These are phyloP conservation scores for Leptoxyphium fumago DNA, from an alignment of 2,329 filamentous ascomycete genomes.

Conservation along the genomic window DNA sequence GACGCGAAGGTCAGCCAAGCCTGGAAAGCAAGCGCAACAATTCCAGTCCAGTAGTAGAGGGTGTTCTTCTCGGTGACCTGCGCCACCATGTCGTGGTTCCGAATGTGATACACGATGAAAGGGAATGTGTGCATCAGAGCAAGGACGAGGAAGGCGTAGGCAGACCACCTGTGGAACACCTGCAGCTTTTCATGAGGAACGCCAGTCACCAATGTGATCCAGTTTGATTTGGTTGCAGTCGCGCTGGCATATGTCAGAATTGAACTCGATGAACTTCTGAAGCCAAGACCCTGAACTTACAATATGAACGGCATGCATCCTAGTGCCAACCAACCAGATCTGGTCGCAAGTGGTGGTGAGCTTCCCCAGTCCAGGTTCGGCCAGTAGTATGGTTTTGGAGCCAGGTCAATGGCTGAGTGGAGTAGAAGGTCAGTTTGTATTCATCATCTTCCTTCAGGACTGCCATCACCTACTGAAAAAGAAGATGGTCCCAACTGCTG, in stretches of 20 bases:
- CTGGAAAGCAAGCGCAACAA: constrained; percentile 39
- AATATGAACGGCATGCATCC: constrained; percentile 39
- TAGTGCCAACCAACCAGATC: constrained; percentile 38
- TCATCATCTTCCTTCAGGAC: too few species aligned
- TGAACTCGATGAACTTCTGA: background rate
- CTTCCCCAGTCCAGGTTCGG: constrained; percentile 33
- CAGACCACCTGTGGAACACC: constrained; percentile 40
- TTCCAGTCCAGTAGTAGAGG: constrained; percentile 39
- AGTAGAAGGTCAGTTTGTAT: background rate
- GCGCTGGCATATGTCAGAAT: background rate
- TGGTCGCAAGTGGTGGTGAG: constrained; percentile 39
- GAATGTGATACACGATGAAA: constrained; percentile 39
- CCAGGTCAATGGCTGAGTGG: constrained; percentile 10
- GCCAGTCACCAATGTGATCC: constrained; percentile 39
- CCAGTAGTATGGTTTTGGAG: constrained; percentile 42
- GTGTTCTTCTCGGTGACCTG: constrained; percentile 29
- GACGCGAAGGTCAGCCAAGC: constrained; percentile 43
- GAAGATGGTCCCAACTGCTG: constrained; percentile 28
- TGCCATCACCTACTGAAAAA: constrained; percentile 23
- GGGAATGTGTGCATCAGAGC: constrained; percentile 46
- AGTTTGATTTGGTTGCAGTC: constrained; percentile 36
- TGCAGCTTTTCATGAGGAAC: constrained; percentile 44
- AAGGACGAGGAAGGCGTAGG: constrained; percentile 42
- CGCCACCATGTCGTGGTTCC: constrained; percentile 33
- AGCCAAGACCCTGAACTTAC: constrained; percentile 9